Percentiles rank a stretch among this genome's conserved stretches.
Evolutionary conservation across 805 yeast species (phyloP).

Genomic region (Tanozyma kutaoensis): DNA sequence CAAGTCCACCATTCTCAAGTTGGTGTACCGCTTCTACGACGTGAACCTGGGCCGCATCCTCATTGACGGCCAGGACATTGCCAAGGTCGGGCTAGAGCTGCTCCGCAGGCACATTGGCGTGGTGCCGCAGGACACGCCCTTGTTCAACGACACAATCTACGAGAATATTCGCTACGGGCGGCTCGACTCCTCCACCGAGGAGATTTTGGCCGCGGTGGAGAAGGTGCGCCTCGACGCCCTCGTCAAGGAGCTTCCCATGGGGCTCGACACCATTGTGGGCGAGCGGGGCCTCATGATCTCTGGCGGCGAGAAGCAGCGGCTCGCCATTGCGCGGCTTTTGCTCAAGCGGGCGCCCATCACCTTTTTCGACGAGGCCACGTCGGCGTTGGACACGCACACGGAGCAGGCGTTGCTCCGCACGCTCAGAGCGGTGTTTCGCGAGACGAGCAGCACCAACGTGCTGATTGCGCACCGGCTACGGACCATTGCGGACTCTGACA

Average conservation of each 20-base stretch:
- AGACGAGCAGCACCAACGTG: constrained; percentile 55
- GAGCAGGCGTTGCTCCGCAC: constrained; percentile 76
- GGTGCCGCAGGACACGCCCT: constrained; percentile 96
- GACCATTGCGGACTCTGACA: constrained; percentile 89
- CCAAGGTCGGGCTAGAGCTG: constrained; percentile 60
- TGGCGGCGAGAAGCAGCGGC: constrained; percentile 96
- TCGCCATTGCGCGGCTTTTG: constrained; percentile 86
- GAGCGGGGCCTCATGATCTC: constrained; percentile 98
- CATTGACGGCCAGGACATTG: constrained; percentile 82
- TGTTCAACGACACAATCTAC: constrained; percentile 79
- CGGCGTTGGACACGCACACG: constrained; percentile 93
- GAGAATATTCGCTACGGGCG: constrained; percentile 86
- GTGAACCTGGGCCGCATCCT: constrained; percentile 62
- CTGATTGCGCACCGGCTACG: constrained; percentile 90
- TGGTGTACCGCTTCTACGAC: constrained; percentile 86
- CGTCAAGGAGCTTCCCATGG: constrained; percentile 66
- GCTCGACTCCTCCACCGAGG: constrained; percentile 57
- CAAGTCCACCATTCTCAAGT: constrained; percentile 74
- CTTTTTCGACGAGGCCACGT: constrained; percentile 94
- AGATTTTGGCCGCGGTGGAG: constrained; percentile 48
- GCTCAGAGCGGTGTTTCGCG: constrained; percentile 49
- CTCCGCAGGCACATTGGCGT: constrained; percentile 71
- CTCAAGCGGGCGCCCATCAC: constrained; percentile 80
- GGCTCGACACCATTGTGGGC: constrained; percentile 79
- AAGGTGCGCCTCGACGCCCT: constrained; percentile 59